These are phyloP conservation scores for Terfezia claveryi DNA, from an alignment of 495 filamentous ascomycete genomes.

Conservation along the genomic window DNA sequence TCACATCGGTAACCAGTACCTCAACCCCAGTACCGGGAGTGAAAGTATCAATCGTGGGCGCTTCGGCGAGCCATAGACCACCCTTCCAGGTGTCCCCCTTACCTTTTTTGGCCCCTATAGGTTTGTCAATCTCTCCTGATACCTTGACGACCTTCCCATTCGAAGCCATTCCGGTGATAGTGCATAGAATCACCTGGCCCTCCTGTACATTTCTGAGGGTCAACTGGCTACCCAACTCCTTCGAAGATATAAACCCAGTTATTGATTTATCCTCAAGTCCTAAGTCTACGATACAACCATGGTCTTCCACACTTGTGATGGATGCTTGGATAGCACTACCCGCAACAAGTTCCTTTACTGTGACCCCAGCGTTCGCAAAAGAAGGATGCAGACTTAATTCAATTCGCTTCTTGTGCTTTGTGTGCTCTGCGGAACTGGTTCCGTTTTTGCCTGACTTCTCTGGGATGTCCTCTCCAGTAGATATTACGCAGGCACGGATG, in stretches of 20 bases:
- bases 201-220: constrained; percentile 43
- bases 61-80: constrained; percentile 41
- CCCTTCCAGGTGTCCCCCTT: constrained; percentile 29
- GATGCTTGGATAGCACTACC: constrained; percentile 67
- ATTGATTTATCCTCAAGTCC: constrained; percentile 43
- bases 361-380: constrained; percentile 50
- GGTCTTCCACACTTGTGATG: constrained; percentile 77
- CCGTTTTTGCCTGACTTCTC: neutral
- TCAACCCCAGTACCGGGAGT: constrained; percentile 77
- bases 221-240: constrained; percentile 43
- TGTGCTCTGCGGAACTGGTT: constrained; percentile 4
- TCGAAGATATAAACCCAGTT: constrained; percentile 73
- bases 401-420: constrained; percentile 56
- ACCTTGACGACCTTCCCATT: constrained; percentile 72
- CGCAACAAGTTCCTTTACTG: constrained; percentile 42
- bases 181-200: constrained; percentile 64
- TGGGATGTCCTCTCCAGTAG: constrained; percentile 33
- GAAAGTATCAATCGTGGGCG: constrained; percentile 73
- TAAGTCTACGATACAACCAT: constrained; percentile 84
- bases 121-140: constrained; percentile 42
- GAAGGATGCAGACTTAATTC: constrained; percentile 62
- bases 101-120: constrained; percentile 34
- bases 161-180: constrained; percentile 50
- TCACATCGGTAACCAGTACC: constrained; percentile 54
- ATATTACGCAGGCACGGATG: constrained; percentile 61